Conservation (phyloP, 257 asterid species). For the Paraleonurus japonicus region DNA sequence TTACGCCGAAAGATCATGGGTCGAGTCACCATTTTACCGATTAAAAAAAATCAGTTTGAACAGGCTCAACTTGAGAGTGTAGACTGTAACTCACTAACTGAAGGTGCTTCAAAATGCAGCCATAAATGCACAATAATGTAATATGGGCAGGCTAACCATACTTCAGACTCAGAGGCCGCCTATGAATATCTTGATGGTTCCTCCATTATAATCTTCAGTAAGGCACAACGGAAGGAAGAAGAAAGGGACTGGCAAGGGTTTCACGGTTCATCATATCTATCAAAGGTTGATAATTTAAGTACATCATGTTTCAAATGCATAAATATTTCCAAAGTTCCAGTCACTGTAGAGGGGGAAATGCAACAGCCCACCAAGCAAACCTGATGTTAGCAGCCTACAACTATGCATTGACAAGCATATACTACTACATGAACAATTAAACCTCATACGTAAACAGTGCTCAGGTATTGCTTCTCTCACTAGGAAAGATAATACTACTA, state of each 20-base stretch:
- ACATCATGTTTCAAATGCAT: not conserved
- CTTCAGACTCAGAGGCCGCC: not conserved
- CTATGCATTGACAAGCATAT: slow-evolving; percentile 10
- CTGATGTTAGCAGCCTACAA: not conserved
- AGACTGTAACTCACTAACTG: slow-evolving; percentile 9
- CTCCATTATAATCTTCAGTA: slow-evolving; percentile 9
- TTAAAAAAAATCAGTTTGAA: not conserved
- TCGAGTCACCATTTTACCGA: no score
- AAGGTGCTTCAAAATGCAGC: slow-evolving; percentile 10
- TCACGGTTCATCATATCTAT: not conserved
- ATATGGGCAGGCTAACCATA: not conserved
- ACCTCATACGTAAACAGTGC: not conserved
- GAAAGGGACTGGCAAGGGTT: not conserved
- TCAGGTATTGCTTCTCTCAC: not conserved
- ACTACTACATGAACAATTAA: not conserved
- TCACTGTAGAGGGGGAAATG: not conserved
- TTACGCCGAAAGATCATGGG: no score
- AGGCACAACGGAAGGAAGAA: slow-evolving; percentile 10
- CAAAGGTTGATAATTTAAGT: slow-evolving; percentile 9
- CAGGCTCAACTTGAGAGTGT: slow-evolving; percentile 8
- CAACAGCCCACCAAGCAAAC: not conserved
- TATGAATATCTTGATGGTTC: slow-evolving; percentile 11
- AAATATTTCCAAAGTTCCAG: slow-evolving; percentile 3
- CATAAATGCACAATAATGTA: not conserved
- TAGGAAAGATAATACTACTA: not conserved